Percentiles rank a stretch among this genome's conserved stretches.
phyloP scores from a whole-genome alignment of 306 rosid species.

The Dalbergia oliveri region DNA sequence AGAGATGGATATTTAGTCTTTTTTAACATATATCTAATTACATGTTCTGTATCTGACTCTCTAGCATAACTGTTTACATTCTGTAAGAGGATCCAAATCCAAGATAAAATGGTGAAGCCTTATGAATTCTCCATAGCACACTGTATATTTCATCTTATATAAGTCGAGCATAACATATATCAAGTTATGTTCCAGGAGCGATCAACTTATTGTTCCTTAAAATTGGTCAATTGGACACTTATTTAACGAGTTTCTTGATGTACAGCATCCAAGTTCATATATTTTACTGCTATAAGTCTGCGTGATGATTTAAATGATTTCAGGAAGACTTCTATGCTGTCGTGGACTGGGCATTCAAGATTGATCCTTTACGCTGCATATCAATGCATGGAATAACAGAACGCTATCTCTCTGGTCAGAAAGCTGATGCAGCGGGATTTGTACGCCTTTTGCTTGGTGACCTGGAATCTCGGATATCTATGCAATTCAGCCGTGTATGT shows the following conservation, averaged over 20 bases:
- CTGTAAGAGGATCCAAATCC: background rate
- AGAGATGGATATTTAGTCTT: background rate
- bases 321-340: conserved; percentile 95
- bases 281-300: conserved; percentile 30
- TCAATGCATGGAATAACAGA: conserved; percentile 98
- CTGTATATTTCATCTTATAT: conserved; percentile 11
- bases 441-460: conserved; percentile 92
- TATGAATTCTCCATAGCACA: background rate
- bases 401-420: conserved; percentile 90
- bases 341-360: conserved; percentile 97
- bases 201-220: conserved; percentile 21
- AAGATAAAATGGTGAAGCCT: conserved; percentile 15
- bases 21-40: background rate
- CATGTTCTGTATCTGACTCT: background rate
- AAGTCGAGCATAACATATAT: conserved; percentile 16
- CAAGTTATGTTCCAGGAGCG: conserved; percentile 17
- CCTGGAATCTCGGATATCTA: conserved; percentile 82
- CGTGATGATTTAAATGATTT: conserved; percentile 46
- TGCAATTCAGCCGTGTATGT: conserved; percentile 84
- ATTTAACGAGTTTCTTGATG: conserved; percentile 8
- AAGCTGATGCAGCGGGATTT: conserved; percentile 96
- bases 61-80: background rate
- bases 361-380: conserved; percentile 95
- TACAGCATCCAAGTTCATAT: conserved; percentile 30
- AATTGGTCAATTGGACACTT: conserved; percentile 41